A percentile compares a stretch with the other conserved stretches of the same genome.
Conservation (phyloP, 192 early-diverging fungal genomes). For the Glomus cerebriforme region DNA sequence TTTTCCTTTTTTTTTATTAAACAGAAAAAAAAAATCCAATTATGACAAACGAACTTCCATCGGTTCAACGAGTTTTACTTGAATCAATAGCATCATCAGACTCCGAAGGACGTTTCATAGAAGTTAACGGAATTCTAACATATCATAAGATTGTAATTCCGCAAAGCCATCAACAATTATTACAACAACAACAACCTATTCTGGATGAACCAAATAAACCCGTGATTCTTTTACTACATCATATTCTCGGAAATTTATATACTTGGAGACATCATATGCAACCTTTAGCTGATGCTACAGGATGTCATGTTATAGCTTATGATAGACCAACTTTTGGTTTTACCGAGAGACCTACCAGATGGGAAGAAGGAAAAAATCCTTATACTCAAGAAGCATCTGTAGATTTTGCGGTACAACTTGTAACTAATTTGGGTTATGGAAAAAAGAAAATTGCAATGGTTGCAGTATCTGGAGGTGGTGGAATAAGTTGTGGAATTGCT, state of each 20-base stretch:
- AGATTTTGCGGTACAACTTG: not conserved
- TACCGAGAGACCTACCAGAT: constrained; percentile 17
- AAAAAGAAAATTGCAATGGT: not conserved
- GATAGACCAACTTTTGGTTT: constrained; percentile 26
- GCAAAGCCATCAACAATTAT: not conserved
- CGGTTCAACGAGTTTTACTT: constrained; percentile 23
- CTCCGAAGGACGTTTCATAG: constrained; percentile 11
- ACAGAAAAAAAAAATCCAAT: too few species aligned
- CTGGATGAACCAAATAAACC: constrained; percentile 1
- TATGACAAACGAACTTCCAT: constrained; percentile 24
- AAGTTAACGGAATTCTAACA: constrained; percentile 1
- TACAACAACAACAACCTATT: not conserved
- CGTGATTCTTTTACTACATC: constrained; percentile 27
- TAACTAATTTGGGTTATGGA: not conserved
- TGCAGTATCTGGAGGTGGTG: constrained; percentile 1
- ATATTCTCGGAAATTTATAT: constrained; percentile 22
- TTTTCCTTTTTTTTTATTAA: not conserved
- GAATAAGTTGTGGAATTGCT: not conserved
- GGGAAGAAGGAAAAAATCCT: constrained; percentile 25
- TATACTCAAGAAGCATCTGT: constrained; percentile 13
- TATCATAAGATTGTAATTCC: constrained; percentile 19
- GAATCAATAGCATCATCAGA: constrained; percentile 11
- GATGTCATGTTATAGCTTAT: constrained; percentile 26
- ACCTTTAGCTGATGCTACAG: constrained; percentile 27
- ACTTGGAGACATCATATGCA: constrained; percentile 24